A percentile compares a stretch with the other conserved stretches of the same genome.
phyloP scores from a whole-genome alignment of 139 green algal genomes.

The Gonium pectorale region DNA sequence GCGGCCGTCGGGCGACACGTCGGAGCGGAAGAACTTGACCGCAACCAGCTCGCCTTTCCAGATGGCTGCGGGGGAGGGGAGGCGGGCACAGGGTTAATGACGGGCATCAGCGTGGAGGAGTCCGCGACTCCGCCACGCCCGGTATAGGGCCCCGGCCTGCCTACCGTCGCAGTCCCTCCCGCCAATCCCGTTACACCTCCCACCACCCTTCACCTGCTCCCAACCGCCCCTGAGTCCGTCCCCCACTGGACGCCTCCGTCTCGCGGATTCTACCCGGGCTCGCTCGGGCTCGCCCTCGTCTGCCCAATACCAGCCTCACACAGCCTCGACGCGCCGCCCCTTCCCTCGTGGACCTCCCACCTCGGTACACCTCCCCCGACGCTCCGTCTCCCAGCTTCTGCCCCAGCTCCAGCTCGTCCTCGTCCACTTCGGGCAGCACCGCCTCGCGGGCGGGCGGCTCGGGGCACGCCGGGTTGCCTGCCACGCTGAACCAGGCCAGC shows the following conservation, averaged over 20 bases:
- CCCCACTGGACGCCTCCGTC: no score
- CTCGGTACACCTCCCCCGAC: constrained; percentile 78
- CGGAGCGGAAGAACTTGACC: constrained; percentile 82
- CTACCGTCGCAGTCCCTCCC: not conserved
- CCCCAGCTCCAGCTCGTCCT: constrained; percentile 62
- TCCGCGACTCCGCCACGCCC: no score
- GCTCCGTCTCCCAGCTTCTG: constrained; percentile 83
- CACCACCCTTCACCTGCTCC: not conserved
- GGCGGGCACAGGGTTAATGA: not conserved
- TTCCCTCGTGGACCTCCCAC: not conserved
- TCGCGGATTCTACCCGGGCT: no score
- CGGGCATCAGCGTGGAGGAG: not conserved
- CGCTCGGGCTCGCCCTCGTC: no score
- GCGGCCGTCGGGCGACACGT: constrained; percentile 74
- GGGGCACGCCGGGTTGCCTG: constrained; percentile 75
- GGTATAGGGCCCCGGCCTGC: no score
- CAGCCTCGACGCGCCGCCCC: no score
- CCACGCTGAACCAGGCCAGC: constrained; percentile 86
- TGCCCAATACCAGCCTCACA: no score
- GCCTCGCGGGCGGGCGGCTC: constrained; percentile 38
- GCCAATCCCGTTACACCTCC: constrained; percentile 33
- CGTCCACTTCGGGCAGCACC: constrained; percentile 47
- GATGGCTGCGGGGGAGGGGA: constrained; percentile 14
- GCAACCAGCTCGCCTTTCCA: constrained; percentile 69
- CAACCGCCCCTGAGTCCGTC: no score